Evolutionary conservation across 441 rosid species (phyloP).

Genomic region (Syzygium malaccense): DNA sequence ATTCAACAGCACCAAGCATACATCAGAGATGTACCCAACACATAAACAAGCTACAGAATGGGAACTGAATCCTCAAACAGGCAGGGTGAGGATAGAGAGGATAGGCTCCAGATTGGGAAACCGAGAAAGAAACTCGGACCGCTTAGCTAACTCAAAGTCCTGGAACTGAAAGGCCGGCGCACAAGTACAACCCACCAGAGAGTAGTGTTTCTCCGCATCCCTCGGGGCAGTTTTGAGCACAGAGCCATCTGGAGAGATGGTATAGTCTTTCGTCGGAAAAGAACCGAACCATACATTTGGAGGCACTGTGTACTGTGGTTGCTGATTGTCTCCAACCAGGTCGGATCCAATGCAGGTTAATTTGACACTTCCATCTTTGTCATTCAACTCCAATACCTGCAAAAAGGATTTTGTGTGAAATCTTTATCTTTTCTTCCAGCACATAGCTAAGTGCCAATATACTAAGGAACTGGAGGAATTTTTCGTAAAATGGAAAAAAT

Average conservation of each 20-base stretch:
- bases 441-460: not conserved
- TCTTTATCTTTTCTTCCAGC: not conserved
- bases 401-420: not conserved
- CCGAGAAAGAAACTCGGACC: constrained; percentile 40
- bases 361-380: constrained; percentile 54
- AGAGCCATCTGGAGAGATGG: constrained; percentile 33
- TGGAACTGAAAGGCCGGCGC: constrained; percentile 89
- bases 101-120: constrained; percentile 48
- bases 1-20: not conserved
- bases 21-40: not conserved
- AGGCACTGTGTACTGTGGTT: constrained; percentile 71
- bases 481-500: not conserved
- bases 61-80: constrained; percentile 17
- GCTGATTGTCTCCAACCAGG: constrained; percentile 37
- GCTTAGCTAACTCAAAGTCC: constrained; percentile 73
- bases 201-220: constrained; percentile 55
- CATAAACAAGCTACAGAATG: not conserved
- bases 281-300: constrained; percentile 89
- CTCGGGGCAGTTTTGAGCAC: constrained; percentile 39
- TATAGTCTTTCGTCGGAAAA: constrained; percentile 61
- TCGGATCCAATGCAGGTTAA: constrained; percentile 69
- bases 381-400: constrained; percentile 67
- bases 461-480: not conserved
- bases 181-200: constrained; percentile 90
- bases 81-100: constrained; percentile 48